Evolutionary conservation across 2,329 filamentous ascomycete species (phyloP).

Genomic region (Samsoniella hepiali): DNA sequence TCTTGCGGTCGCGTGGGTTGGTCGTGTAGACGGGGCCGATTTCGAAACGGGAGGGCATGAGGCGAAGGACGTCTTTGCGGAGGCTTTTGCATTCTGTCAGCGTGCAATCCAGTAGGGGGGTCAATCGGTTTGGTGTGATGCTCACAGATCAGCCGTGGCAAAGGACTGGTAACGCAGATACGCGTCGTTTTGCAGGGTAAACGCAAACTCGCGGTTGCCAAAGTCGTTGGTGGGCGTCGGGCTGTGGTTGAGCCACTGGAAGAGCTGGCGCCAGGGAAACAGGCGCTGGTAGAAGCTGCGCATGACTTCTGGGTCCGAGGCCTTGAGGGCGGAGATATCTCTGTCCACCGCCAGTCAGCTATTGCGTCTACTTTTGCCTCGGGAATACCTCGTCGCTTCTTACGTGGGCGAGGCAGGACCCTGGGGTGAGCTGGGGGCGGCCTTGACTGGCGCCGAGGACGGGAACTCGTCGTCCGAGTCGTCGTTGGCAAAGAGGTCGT

Average conservation of each 20-base stretch:
- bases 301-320: slow-evolving; percentile 80
- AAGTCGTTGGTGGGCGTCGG: slow-evolving; percentile 84
- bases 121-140: not conserved
- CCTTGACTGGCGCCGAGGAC: slow-evolving; percentile 43
- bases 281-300: slow-evolving; percentile 92
- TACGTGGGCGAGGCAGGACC: slow-evolving; percentile 44
- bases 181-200: slow-evolving; percentile 87
- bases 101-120: not conserved
- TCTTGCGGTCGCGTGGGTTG: slow-evolving; percentile 91
- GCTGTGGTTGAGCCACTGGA: slow-evolving; percentile 97
- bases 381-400: not conserved
- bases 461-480: slow-evolving; percentile 62
- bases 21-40: slow-evolving; percentile 96
- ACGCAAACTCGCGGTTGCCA: slow-evolving; percentile 89
- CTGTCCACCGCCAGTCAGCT: slow-evolving; percentile 25
- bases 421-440: slow-evolving; percentile 40
- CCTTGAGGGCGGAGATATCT: slow-evolving; percentile 38
- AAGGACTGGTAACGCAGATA: slow-evolving; percentile 87
- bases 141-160: slow-evolving; percentile 51
- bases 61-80: slow-evolving; percentile 83
- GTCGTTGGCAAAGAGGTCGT: slow-evolving; percentile 56
- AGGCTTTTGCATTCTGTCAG: slow-evolving; percentile 48
- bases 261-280: slow-evolving; percentile 91
- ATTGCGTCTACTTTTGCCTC: not conserved
- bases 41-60: slow-evolving; percentile 92